Evolutionary conservation across 1,284 basidiomycete genomes (phyloP), one percentile per base, ranked within the genome.

Genomic region (Fistulina hepatica): DNA sequence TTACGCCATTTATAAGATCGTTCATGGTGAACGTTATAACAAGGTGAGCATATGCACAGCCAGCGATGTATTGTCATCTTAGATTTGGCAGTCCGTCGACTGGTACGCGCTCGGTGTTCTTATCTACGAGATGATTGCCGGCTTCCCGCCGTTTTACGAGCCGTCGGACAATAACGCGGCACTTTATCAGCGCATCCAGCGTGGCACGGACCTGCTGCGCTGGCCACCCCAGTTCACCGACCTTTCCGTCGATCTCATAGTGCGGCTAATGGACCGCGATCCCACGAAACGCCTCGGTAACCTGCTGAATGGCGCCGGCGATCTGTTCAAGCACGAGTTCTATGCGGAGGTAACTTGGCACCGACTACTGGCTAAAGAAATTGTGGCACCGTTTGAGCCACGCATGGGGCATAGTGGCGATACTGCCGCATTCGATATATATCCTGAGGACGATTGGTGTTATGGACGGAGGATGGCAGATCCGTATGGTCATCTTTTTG

Each of bases 91-190:
- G 61, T 84, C 79, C 49, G 94, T 98, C 2, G 95, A 98, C 55
- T 98, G 94, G 94, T 98, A 97, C 59, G 93, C 95, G 0, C 74
- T 98, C 22, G 94, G 94, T 34, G 91, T 98, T 20, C 72, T 98
- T 56, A 80, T 97, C 37, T 99, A 91, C 59, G 94, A 99, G 59
- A 98, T 97, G 84, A 81, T 97, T 44, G 81, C 86, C 4, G 88
- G 86, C 5, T 76, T 83, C 12, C 84, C 84, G 5, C 84, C 84
- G 0, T 83, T 76, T 57, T 80, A 84, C 56, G 69, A 74, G 52
- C 63, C 70, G 16, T 76, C 80, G 44, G 66, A 65, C 34, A 77
- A 77, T 45, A 79, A 75, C 21, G 71, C 80, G 43, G 52, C 67
- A 16, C 58, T 85, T 21, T 84, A 92, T 58, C 84, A 91, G 55